Percentiles rank a stretch among this genome's conserved stretches.
Evolutionary conservation across 2,329 filamentous ascomycete genomes (phyloP).

Genomic region (Byssothecium circinans): DNA sequence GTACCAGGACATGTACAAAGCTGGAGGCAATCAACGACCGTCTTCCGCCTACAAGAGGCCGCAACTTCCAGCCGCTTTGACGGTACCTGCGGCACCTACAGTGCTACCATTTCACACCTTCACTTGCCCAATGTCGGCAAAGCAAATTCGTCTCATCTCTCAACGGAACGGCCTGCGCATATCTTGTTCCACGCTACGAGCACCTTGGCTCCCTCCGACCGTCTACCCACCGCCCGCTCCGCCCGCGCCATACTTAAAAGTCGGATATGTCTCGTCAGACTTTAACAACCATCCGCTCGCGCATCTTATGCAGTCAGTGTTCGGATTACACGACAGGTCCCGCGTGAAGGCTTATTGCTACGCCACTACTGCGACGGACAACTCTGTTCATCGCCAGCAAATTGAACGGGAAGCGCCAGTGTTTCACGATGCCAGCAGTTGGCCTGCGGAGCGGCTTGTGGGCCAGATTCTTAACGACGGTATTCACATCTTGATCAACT

Average conservation of each 20-base stretch:
- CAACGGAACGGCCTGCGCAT: constrained; percentile 93
- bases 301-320: constrained; percentile 98
- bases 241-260: constrained; percentile 78
- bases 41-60: constrained; percentile 68
- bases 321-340: constrained; percentile 77
- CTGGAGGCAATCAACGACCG: constrained; percentile 55
- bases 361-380: constrained; percentile 89
- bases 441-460: constrained; percentile 82
- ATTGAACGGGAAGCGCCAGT: constrained; percentile 91
- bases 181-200: constrained; percentile 82
- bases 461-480: constrained; percentile 83
- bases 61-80: constrained; percentile 69
- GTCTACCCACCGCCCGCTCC: constrained; percentile 86
- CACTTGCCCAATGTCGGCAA: constrained; percentile 87
- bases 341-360: constrained; percentile 90
- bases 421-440: constrained; percentile 84
- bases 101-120: constrained; percentile 98
- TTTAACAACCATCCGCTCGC: constrained; percentile 98
- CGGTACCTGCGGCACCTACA: constrained; percentile 85
- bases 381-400: constrained; percentile 83
- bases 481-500: constrained; percentile 92
- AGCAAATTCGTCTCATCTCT: constrained; percentile 89
- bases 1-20: constrained; percentile 81
- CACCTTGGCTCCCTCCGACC: constrained; percentile 79
- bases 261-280: constrained; percentile 96